Conservation (phyloP, 2,329 filamentous ascomycete genomes). For the Chaetomium olivaceum region DNA sequence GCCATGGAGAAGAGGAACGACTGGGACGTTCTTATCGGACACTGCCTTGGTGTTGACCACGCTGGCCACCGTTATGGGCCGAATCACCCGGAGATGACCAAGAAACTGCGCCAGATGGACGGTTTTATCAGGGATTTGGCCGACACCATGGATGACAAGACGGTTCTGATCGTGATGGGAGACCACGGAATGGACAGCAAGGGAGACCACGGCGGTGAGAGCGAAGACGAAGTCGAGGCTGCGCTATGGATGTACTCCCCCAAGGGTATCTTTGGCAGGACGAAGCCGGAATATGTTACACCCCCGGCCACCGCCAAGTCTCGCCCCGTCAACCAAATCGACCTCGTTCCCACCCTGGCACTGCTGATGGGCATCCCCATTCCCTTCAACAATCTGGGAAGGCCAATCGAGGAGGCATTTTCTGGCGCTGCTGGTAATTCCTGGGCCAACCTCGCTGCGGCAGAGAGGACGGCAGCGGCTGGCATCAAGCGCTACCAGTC, state of each 20-base stretch:
- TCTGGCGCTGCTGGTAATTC: slow-evolving; percentile 66
- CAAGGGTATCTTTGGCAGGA: slow-evolving; percentile 78
- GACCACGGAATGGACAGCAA: slow-evolving; percentile 98
- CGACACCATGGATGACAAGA: slow-evolving; percentile 74
- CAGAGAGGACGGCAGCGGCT: slow-evolving; percentile 74
- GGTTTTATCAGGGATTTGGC: slow-evolving; percentile 71
- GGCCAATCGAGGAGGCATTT: slow-evolving; percentile 93
- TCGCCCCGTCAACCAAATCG: slow-evolving; percentile 79
- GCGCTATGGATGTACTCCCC: slow-evolving; percentile 99
- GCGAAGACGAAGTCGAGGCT: slow-evolving; percentile 91
- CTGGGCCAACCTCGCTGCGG: slow-evolving; percentile 75
- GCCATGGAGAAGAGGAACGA: slow-evolving; percentile 68
- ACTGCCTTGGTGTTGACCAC: slow-evolving; percentile 94
- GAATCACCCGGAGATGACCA: slow-evolving; percentile 85
- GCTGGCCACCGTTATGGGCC: slow-evolving; percentile 95
- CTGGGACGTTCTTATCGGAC: slow-evolving; percentile 95
- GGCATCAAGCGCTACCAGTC: slow-evolving; percentile 88
- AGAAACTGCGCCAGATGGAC: slow-evolving; percentile 92
- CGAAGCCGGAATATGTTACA: slow-evolving; percentile 56
- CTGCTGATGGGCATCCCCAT: slow-evolving; percentile 88
- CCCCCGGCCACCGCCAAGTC: slow-evolving; percentile 74
- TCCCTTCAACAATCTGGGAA: slow-evolving; percentile 92
- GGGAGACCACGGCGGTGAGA: slow-evolving; percentile 97
- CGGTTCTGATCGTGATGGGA: slow-evolving; percentile 93
- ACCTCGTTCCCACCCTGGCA: slow-evolving; percentile 88